Evolutionary conservation across 2,329 filamentous ascomycete species (phyloP).

Genomic region (Monosporascus sp.): DNA sequence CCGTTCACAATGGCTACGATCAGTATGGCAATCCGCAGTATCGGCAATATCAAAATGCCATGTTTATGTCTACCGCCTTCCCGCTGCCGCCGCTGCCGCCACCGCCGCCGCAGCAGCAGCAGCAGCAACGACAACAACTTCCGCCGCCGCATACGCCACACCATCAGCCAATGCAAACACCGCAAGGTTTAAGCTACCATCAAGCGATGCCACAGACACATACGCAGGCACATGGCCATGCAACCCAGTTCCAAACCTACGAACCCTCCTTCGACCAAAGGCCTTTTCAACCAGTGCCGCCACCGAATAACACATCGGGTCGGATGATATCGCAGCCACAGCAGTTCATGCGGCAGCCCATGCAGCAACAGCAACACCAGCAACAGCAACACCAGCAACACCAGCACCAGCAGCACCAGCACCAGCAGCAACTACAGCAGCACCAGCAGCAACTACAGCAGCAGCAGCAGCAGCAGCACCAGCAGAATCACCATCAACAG

Average conservation of each 20-base stretch:
- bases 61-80: constrained; percentile 11
- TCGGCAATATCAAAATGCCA: constrained; percentile 15
- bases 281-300: constrained; percentile 15
- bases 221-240: constrained; percentile 19
- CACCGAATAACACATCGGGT: constrained; percentile 12
- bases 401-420: too few relatives aligned
- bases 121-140: constrained; percentile 18
- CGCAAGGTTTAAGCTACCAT: constrained; percentile 21
- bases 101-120: constrained; percentile 14
- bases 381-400: constrained; percentile 25
- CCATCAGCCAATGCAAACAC: constrained; percentile 18
- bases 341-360: constrained; percentile 32
- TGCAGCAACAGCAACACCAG: constrained; percentile 30
- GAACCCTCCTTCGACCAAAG: constrained; percentile 25
- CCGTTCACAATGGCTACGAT: constrained; percentile 19
- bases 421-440: constrained; percentile 8
- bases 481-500: constrained; percentile 7
- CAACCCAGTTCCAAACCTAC: constrained; percentile 24
- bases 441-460: constrained; percentile 24
- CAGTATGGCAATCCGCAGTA: constrained; percentile 22
- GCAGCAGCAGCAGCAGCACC: constrained; percentile 14
- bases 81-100: constrained; percentile 1
- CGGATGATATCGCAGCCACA: constrained; percentile 24
- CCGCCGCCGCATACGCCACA: constrained; percentile 16
- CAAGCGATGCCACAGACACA: constrained; percentile 15